These are phyloP conservation scores for Suillus occidentalis DNA, from an alignment of 768 basidiomycete species.

Conservation along the genomic window DNA sequence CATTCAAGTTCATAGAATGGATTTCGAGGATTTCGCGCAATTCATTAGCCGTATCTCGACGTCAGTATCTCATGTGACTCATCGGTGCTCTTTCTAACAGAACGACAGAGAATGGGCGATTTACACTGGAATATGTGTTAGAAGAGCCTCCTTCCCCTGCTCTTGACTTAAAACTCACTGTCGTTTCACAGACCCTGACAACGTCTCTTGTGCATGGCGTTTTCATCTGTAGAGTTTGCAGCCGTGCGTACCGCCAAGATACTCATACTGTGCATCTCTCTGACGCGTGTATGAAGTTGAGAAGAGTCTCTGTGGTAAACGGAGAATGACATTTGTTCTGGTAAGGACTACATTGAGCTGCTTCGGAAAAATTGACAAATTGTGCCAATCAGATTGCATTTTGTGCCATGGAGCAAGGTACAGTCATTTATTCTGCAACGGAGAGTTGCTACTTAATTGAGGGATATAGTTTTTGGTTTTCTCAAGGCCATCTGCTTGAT, in stretches of 20 bases:
- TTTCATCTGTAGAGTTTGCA: background rate
- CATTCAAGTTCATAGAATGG: background rate
- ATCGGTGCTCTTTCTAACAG: background rate
- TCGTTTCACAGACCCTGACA: background rate
- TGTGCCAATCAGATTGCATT: background rate
- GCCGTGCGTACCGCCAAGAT: background rate
- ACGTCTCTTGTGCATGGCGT: background rate
- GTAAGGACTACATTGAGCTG: background rate
- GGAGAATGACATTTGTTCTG: conserved; percentile 1
- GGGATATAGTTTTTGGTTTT: background rate
- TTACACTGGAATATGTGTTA: conserved; percentile 1
- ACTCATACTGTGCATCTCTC: background rate
- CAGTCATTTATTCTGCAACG: background rate
- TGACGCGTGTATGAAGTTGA: background rate
- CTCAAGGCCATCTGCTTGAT: background rate
- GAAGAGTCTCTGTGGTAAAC: background rate
- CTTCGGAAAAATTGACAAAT: background rate
- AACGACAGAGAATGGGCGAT: conserved; percentile 1
- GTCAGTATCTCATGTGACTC: background rate
- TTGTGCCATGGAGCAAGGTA: background rate
- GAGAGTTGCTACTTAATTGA: background rate
- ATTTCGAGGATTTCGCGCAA: background rate
- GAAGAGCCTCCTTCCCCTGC: background rate
- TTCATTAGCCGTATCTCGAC: background rate
- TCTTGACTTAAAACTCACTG: background rate